Conservation (phyloP, 2,329 filamentous ascomycete species). For the Colletotrichum graminicola region DNA sequence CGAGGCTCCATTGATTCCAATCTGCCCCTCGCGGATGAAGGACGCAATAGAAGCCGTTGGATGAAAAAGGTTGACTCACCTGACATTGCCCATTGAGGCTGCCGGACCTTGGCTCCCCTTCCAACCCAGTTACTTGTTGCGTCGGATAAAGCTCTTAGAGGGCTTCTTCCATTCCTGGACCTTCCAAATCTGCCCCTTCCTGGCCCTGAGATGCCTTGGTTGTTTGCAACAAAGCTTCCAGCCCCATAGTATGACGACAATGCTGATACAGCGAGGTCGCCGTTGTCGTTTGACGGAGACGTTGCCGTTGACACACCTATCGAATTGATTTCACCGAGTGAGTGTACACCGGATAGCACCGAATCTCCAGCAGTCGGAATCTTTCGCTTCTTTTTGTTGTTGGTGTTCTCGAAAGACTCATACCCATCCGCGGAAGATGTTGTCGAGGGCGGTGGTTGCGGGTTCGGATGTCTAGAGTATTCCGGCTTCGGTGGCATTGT, state of each 20-base stretch:
- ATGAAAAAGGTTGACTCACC: conserved; percentile 55
- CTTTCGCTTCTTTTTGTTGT: conserved; percentile 99
- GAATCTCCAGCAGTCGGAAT: conserved; percentile 89
- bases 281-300: conserved; percentile 51
- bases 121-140: conserved; percentile 68
- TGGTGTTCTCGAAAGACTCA: conserved; percentile 97
- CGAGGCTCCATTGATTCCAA: not conserved
- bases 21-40: not conserved
- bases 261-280: conserved; percentile 48
- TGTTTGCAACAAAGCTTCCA: conserved; percentile 64
- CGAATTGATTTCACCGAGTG: conserved; percentile 50
- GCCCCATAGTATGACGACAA: conserved; percentile 55
- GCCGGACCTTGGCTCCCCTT: conserved; percentile 60
- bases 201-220: conserved; percentile 77
- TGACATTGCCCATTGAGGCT: conserved; percentile 59
- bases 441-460: conserved; percentile 74
- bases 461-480: conserved; percentile 59
- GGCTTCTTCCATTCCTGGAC: conserved; percentile 70
- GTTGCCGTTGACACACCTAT: conserved; percentile 50
- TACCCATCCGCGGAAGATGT: conserved; percentile 86
- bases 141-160: conserved; percentile 71
- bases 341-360: conserved; percentile 52
- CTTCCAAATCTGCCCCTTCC: conserved; percentile 88
- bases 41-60: conserved; percentile 11
- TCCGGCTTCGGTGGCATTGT: conserved; percentile 60